Conservation (phyloP, 2,329 filamentous ascomycete species). For the Harringtonia aguacate region DNA sequence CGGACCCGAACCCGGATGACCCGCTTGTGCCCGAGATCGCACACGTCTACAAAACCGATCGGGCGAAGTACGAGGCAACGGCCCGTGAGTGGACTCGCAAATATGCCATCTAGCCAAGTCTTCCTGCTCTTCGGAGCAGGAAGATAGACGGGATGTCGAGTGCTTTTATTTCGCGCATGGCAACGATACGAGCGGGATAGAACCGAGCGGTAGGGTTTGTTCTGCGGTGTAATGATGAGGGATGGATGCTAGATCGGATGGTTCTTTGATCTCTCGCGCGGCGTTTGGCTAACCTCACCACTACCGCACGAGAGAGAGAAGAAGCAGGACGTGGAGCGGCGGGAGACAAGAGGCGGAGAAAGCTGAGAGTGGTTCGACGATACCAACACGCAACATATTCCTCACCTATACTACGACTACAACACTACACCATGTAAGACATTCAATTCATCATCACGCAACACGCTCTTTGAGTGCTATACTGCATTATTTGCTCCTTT, state of each 20-base stretch:
- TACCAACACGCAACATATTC: conserved; percentile 6
- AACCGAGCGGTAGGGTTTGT: neutral
- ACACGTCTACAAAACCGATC: conserved; percentile 99
- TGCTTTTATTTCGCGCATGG: neutral
- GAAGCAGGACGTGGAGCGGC: too few species aligned
- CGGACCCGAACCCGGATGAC: conserved; percentile 98
- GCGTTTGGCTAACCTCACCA: neutral
- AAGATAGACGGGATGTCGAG: neutral
- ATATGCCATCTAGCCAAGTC: conserved; percentile 68
- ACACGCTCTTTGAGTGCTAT: neutral
- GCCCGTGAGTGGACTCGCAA: conserved; percentile 98
- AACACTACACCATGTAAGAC: neutral
- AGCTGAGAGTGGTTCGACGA: conserved; percentile 3
- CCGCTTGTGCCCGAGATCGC: conserved; percentile 97
- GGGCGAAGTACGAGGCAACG: conserved; percentile 88
- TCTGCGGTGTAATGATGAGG: conserved; percentile 3
- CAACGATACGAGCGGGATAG: neutral
- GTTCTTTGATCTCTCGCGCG: neutral
- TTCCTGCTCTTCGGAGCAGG: neutral
- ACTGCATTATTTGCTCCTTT: neutral
- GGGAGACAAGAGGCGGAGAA: neutral
- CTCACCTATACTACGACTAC: conserved; percentile 1
- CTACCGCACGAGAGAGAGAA: neutral
- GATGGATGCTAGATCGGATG: neutral
- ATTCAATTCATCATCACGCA: neutral